These are phyloP conservation scores for Ustilago trichophora DNA, from an alignment of 1,284 basidiomycete species.

Conservation along the genomic window DNA sequence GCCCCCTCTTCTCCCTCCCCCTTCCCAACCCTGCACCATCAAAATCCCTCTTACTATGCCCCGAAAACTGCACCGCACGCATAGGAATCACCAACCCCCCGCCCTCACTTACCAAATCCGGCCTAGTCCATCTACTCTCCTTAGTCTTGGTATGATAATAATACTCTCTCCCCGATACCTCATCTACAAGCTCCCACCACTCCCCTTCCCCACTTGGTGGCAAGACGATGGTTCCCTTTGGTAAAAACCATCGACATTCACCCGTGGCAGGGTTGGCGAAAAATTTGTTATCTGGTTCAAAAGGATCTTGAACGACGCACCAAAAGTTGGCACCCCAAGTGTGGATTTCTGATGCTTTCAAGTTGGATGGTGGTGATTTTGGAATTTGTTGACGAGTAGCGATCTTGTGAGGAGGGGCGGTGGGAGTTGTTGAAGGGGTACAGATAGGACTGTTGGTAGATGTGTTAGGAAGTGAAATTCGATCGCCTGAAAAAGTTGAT, in stretches of 20 bases:
- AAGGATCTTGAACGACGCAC: constrained; percentile 39
- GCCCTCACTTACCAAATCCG: constrained; percentile 69
- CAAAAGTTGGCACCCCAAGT: constrained; percentile 51
- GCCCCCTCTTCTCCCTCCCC: not conserved
- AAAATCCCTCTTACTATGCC: not conserved
- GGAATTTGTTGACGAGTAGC: no score
- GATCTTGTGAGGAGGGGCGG: no score
- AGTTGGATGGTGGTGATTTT: no score
- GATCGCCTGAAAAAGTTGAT: no score
- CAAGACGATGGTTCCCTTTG: constrained; percentile 85
- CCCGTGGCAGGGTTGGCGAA: constrained; percentile 92
- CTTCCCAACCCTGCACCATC: not conserved
- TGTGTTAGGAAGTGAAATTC: no score
- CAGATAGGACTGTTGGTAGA: no score
- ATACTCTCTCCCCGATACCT: constrained; percentile 80
- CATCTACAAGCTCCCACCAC: constrained; percentile 93
- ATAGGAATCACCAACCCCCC: constrained; percentile 86
- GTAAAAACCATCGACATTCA: constrained; percentile 89
- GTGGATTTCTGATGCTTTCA: no score
- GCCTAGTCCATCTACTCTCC: constrained; percentile 87
- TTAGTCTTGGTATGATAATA: constrained; percentile 90
- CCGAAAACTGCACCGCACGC: constrained; percentile 77
- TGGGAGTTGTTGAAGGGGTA: no score
- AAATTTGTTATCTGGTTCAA: constrained; percentile 69
- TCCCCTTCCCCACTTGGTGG: constrained; percentile 85